Evolutionary conservation across 257 asterid genomes (phyloP).

Genomic region (Jacaranda mimosifolia): DNA sequence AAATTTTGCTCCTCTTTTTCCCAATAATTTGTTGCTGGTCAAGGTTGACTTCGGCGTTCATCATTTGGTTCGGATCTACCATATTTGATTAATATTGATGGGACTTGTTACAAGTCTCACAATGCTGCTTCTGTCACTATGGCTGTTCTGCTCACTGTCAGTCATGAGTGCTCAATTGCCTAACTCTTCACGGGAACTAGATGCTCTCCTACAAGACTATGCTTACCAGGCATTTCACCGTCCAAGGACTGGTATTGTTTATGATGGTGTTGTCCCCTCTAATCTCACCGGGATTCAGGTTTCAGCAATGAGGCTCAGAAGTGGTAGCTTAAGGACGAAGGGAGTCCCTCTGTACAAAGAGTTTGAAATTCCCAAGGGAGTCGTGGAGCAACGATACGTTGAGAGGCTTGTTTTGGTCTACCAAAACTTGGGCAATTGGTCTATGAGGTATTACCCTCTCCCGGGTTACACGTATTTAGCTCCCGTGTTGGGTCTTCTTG

Average conservation of each 20-base stretch:
- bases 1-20: neutral
- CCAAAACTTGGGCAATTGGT: constrained; percentile 70
- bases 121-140: constrained; percentile 45
- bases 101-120: constrained; percentile 7
- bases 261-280: constrained; percentile 56
- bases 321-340: constrained; percentile 66
- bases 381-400: constrained; percentile 54
- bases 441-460: constrained; percentile 51
- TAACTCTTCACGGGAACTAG: constrained; percentile 51
- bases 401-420: constrained; percentile 76
- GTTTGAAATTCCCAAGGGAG: constrained; percentile 62
- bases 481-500: constrained; percentile 72
- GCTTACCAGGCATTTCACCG: constrained; percentile 60
- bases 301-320: constrained; percentile 72
- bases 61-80: constrained; percentile 21
- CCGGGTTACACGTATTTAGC: constrained; percentile 62
- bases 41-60: neutral
- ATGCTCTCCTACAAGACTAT: constrained; percentile 64
- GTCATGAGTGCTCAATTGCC: constrained; percentile 43
- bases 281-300: constrained; percentile 69
- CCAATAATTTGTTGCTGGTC: neutral
- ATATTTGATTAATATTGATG: neutral
- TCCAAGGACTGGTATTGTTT: constrained; percentile 63
- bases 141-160: constrained; percentile 45
- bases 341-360: constrained; percentile 60